Evolutionary conservation across 768 basidiomycete species (phyloP), one percentile per base, ranked within the genome.

Genomic region (Amyloporia xantha): DNA sequence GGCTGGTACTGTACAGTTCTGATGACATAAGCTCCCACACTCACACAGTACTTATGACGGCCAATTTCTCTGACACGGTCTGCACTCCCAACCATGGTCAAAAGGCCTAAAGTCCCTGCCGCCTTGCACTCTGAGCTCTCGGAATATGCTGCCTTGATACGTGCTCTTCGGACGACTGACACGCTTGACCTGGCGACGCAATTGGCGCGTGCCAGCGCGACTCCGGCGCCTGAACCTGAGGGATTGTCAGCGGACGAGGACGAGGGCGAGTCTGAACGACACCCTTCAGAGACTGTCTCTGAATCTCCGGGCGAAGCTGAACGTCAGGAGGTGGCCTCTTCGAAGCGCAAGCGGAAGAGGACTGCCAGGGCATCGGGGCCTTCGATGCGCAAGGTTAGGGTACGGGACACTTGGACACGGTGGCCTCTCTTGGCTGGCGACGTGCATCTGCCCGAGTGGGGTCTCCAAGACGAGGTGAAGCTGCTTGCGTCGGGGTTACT

Each of bases 381-480:
- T 35, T 20, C 53, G 27, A 25, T 41, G 43, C n/a, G 45, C 41
- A 55, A 59, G 58, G 37, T n/a, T 19, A 50, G 54, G 42, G 25
- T 28, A 35, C 63, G 60, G 59, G 78, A 84, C 56, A 68, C 67
- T 0, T 89, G 85, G 86, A 87, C 86, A 0, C 71, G 79, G 5
- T 91, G 88, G 88, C 88, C 88, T 1, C 73, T 89, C 44, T 72
- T 79, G 15, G 56, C 71, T 2, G 68, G 70, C 13, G 84, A 90
- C 56, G 74, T 86, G 13, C 68, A 73, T 20, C 67, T 76, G 7
- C 86, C 88, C 1, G 81, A 87, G 64, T 90, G 82, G 82, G 66
- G 66, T 7, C 66, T 91, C 19, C 73, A 80, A 41, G 87, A 90
- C 54, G 88, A 90, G 64, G 71, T 90, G 7, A 63, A 64, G 19